Conservation (phyloP, 1,284 basidiomycete genomes). For the Entoloma clypeatum region DNA sequence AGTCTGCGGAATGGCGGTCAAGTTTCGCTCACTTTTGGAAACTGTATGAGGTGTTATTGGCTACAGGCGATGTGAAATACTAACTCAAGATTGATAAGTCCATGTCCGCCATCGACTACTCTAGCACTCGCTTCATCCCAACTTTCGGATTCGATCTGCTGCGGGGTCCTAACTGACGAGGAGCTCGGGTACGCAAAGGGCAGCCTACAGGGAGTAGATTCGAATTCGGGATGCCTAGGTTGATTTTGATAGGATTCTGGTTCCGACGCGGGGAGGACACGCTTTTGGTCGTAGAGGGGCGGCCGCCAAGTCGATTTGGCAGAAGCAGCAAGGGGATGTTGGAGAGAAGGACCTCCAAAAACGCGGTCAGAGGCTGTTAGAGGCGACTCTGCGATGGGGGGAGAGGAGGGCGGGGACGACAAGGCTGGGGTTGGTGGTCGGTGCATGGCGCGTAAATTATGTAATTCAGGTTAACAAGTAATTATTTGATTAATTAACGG, state of each 20-base stretch:
- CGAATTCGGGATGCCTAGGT: slow-evolving; percentile 8
- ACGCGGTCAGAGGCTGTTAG: slow-evolving; percentile 16
- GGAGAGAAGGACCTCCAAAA: slow-evolving; percentile 13
- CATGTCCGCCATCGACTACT: slow-evolving; percentile 35
- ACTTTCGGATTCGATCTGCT: slow-evolving; percentile 27
- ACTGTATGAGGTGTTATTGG: neutral
- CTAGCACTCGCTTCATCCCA: slow-evolving; percentile 41
- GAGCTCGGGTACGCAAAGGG: slow-evolving; percentile 7
- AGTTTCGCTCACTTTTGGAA: slow-evolving; percentile 25
- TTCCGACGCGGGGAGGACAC: slow-evolving; percentile 9
- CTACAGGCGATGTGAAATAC: slow-evolving; percentile 14
- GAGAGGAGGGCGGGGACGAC: slow-evolving; percentile 39
- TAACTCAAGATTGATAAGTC: slow-evolving; percentile 40
- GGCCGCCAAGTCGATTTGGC: slow-evolving; percentile 26
- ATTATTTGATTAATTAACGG: too few relatives aligned
- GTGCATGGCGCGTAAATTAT: too few relatives aligned
- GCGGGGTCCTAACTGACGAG: neutral
- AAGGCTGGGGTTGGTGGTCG: too few relatives aligned
- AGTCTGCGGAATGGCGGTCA: slow-evolving; percentile 38
- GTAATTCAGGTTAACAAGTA: too few relatives aligned
- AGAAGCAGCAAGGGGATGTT: slow-evolving; percentile 35
- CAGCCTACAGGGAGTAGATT: neutral
- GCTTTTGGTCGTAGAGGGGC: slow-evolving; percentile 27
- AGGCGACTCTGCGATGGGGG: slow-evolving; percentile 20
- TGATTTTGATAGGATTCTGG: slow-evolving; percentile 13